A percentile compares a stretch with the other conserved stretches of the same genome.
Conservation (phyloP, 2,329 filamentous ascomycete genomes). For the Dichotomopilus funicola region DNA sequence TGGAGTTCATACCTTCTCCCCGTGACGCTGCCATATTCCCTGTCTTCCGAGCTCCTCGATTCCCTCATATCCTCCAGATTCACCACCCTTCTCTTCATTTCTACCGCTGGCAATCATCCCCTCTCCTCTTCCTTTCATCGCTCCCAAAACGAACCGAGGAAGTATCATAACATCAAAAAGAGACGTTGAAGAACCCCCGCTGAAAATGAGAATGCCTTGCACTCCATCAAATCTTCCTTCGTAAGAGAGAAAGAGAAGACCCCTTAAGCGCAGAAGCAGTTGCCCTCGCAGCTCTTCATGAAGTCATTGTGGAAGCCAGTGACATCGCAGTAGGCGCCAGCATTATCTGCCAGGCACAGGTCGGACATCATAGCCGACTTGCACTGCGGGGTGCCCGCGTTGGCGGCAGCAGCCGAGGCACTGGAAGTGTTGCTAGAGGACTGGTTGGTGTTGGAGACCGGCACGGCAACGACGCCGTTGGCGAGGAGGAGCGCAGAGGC, state of each 20-base stretch:
- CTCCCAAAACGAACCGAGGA: background rate
- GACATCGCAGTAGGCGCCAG: constrained; percentile 15
- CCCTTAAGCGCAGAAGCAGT: constrained; percentile 16
- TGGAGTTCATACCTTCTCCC: no score
- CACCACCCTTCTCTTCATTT: no score
- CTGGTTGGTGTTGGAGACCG: background rate
- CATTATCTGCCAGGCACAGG: constrained; percentile 16
- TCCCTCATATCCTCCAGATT: no score
- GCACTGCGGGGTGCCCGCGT: constrained; percentile 15
- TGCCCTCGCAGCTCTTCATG: constrained; percentile 13
- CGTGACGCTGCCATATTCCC: no score
- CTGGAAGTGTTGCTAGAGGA: background rate
- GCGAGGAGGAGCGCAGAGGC: constrained; percentile 4
- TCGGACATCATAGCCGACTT: constrained; percentile 8
- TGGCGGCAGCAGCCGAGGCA: background rate
- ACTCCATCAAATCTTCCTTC: background rate
- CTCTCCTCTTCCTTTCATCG: background rate
- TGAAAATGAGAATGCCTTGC: background rate
- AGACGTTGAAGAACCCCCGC: no score
- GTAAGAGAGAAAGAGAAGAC: background rate
- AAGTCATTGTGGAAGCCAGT: constrained; percentile 17
- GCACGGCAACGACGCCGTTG: background rate
- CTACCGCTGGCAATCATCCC: no score
- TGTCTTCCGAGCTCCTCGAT: no score
- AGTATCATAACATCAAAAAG: background rate